A percentile compares a stretch with the other conserved stretches of the same genome.
phyloP scores from a whole-genome alignment of 2,329 filamentous ascomycete genomes.

The Waltergamsia citrina region DNA sequence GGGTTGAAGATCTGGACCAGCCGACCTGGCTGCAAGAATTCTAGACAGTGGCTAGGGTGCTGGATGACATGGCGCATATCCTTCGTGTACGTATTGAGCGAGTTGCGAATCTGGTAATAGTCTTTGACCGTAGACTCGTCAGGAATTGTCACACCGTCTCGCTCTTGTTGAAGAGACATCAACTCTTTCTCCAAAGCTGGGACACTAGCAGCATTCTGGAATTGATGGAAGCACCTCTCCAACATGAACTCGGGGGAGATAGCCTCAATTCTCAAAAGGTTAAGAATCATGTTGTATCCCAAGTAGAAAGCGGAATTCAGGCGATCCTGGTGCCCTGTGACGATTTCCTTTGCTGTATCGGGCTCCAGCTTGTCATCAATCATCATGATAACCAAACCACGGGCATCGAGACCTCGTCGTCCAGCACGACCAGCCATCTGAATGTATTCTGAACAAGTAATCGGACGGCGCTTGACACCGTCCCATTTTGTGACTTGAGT shows the following conservation, averaged over 20 bases:
- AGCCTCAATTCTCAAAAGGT: constrained; percentile 94
- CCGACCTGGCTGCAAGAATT: constrained; percentile 81
- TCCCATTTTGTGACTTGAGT: constrained; percentile 95
- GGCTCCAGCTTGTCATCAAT: constrained; percentile 95
- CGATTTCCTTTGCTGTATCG: constrained; percentile 85
- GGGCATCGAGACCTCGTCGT: constrained; percentile 91
- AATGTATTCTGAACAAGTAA: constrained; percentile 93
- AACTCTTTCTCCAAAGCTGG: constrained; percentile 77
- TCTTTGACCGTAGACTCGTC: constrained; percentile 87
- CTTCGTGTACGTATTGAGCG: constrained; percentile 72
- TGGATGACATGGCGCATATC: constrained; percentile 91
- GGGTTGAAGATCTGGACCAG: constrained; percentile 77
- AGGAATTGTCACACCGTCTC: constrained; percentile 63
- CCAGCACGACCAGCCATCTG: constrained; percentile 98
- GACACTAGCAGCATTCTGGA: constrained; percentile 89
- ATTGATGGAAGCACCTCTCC: constrained; percentile 97
- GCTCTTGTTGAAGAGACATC: constrained; percentile 65
- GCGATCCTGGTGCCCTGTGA: constrained; percentile 92
- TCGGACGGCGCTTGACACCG: constrained; percentile 67
- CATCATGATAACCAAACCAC: constrained; percentile 99
- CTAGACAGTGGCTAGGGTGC: constrained; percentile 76
- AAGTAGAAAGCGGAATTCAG: constrained; percentile 97
- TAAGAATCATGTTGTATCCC: constrained; percentile 98
- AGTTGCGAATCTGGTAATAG: constrained; percentile 83
- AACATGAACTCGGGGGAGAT: constrained; percentile 98